Evolutionary conservation across 1,139 yeast species (phyloP), one percentile per base, ranked within the genome.

Genomic region (Sugiyamaella castrensis): DNA sequence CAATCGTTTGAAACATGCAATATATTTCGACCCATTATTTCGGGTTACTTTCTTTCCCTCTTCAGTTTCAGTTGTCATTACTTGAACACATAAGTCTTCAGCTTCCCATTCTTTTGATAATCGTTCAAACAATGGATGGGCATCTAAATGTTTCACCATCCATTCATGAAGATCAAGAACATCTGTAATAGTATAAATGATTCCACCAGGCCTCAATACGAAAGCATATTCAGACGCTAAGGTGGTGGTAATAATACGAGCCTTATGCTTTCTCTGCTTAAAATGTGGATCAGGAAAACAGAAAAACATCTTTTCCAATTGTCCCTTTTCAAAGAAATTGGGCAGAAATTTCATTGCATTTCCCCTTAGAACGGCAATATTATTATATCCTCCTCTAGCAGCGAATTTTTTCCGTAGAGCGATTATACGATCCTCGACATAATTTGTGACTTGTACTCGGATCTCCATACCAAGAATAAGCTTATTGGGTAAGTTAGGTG

Each of bases 271-370:
- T 62, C 98, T 79, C 68, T 88, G 96, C 66, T 92, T 92, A 74
- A 92, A 92, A 68, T 94, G 98, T 11, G 99, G 99, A 69, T 92
- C 99, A 15, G 99, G 99, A 77, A 92, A 92, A 69, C 98, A 94
- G 72, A 94, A 92, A 70, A 92, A 92, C 81, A 92, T 87, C 73
- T 92, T 92, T 35, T 84, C 80, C 47, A 92, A 73, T 67, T 70
- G 76, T 5, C 83, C 82, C 67, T 84, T 83, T 50, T 76, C 73
- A 71, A 94, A 92, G 67, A 94, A 92, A 67, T 92, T 92, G 30
- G 98, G 98, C 56, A 91, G 72, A 64, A 92, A 92, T 69, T 92
- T 92, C 98, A 94, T 94, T 37, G 98, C 95, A 66, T 92, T 92
- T 26, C 95, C 98, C 65, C 99, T 77, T 48, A 92, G 72, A 3